These are phyloP conservation scores for Balakata baccata DNA, from an alignment of 345 rosid genomes.

Conservation along the genomic window DNA sequence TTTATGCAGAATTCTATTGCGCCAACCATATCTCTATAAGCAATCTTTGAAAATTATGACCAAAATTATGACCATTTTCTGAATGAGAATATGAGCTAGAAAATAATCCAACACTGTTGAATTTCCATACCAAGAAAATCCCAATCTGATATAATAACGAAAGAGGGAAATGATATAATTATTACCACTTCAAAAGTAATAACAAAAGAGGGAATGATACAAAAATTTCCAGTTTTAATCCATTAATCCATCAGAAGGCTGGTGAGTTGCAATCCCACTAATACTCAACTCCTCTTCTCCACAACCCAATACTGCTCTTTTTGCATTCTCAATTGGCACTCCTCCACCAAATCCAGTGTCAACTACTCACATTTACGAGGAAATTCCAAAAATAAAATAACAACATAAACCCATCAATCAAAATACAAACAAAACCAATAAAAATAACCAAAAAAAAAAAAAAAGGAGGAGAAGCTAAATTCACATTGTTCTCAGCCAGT, in stretches of 20 bases:
- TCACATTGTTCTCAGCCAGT: constrained; percentile 58
- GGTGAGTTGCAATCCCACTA: constrained; percentile 62
- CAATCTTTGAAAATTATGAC: too few species aligned
- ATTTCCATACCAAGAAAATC: too few species aligned
- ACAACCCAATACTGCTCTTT: constrained; percentile 42
- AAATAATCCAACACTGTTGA: not conserved
- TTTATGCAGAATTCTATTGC: not conserved
- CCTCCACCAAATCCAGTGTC: constrained; percentile 51
- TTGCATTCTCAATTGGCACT: constrained; percentile 58
- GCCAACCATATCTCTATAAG: too few species aligned
- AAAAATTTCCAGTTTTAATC: constrained; percentile 64
- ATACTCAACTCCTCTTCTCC: constrained; percentile 39
- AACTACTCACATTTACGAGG: constrained; percentile 29
- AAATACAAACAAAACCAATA: not conserved
- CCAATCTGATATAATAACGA: not conserved
- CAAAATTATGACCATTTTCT: too few species aligned
- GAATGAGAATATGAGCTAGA: too few species aligned
- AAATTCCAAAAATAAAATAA: not conserved
- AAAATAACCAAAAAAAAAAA: too few species aligned
- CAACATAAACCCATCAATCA: not conserved
- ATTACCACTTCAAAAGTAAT: not conserved
- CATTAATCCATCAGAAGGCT: constrained; percentile 65
- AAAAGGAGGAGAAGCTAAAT: not conserved
- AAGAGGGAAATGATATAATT: not conserved
- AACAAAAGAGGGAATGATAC: not conserved